Base-by-base conservation (phyloP, 768 basidiomycete genomes). In the Megacollybia marginata region DNA sequence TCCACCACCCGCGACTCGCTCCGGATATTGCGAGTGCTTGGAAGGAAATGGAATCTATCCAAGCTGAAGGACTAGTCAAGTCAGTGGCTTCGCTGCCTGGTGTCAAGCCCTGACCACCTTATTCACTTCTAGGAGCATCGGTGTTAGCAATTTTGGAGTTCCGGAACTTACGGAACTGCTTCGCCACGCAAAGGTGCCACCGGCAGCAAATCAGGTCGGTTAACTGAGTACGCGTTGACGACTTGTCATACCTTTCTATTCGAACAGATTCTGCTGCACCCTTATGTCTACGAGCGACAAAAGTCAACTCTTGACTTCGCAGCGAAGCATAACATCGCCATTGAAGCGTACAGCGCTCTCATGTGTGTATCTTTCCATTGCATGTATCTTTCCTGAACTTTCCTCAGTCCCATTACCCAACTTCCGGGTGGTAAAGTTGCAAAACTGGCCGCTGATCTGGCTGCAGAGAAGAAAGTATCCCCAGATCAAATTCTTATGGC, bases 331-430 rank as follows among this genome's bases (percentile, higher is more conserved):
- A 73, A 71, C 13, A 85, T 91, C 46, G 71, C 80, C 19, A 78
- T 79, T 40, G 88, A 89, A 61, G 86, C 80, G 1, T 90, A 90
- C 65, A 81, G 83, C 48, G 65, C 77, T 16, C 70, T 92, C 40
- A 75, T 70, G 83, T 85, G 50, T 16, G 32, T 44, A 5, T 44
- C 13, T 44, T 44, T 31, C 13, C 11, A 5, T 23, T 23, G 28
- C 23, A 16, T 5, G 4, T 13, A 44, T 11, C 3, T 23, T 3
- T 44, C 2, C 13, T 16, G 13, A 31, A 5, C 23, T 11, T 23
- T 44, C 13, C 23, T 13, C 52, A 83, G 82, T 47, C 84, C 85
- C 6, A 68, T 88, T 35, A 86, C 82, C 0, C 59, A 59, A 19
- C 63, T 64, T 38, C 78, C 80, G 1, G 82, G 80, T 2, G 85